Base-by-base conservation (phyloP, 1,139 yeast species). In the Kazachstania sp. region DNA sequence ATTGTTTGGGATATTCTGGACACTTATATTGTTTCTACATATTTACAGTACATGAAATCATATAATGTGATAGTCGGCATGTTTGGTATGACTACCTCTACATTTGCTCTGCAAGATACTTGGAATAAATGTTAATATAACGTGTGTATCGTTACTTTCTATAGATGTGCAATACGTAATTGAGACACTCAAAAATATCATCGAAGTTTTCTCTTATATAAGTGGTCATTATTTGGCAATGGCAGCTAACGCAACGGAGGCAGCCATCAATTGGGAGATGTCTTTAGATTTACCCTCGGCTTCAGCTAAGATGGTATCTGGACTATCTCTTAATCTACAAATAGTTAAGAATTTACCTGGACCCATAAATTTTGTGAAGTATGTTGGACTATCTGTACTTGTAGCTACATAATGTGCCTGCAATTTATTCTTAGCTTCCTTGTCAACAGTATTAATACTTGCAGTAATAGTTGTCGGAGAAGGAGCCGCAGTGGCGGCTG, bases 1-100 rank as follows among this genome's bases (percentile, higher is more conserved):
- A 71, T 86, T 54, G 67, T 83, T 30, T 85, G 94, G 86, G 94
- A 86, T 64, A 66, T 75, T 18, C 75, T 85, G 56, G 96, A 88
- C 67, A 65, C 78, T 56, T 73, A 83, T 57, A 81, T 87, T 61
- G 95, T 94, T 31, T 71, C 82, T 62, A 79, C 83, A 64, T 75
- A 81, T 43, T 75, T 86, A 66, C 73, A 77, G 52, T 68, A 72
- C 66, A 71, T 83, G 58, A 73, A 73, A 61, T 71, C 77, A 58
- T 80, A 82, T 63, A 95, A 87, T 58, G 92, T 95, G 44, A 74
- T 83, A 44, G 77, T 87, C 46, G 96, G 95, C 45, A 71, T 82
- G 54, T 90, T 90, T 45, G 97, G 97, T 63, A 73, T 83, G 37
- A 71, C 85, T 53, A 86, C 96, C 34, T 83, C 95, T 42, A 52